phyloP scores from a whole-genome alignment of 768 basidiomycete genomes.

The Suillus bovinus region DNA sequence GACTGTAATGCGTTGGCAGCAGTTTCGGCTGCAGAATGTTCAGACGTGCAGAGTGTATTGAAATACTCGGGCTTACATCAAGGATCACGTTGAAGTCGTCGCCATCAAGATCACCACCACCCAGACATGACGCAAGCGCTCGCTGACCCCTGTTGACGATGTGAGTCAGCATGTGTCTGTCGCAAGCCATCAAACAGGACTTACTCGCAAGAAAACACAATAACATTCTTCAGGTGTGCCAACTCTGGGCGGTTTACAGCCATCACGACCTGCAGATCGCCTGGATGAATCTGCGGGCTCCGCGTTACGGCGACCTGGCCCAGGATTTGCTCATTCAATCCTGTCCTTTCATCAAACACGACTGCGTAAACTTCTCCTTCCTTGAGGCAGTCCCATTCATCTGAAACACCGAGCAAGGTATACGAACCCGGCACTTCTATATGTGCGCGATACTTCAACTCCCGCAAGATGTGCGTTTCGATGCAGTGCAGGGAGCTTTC shows the following conservation, averaged over 20 bases:
- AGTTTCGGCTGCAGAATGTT: slow-evolving; percentile 29
- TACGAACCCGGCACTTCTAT: slow-evolving; percentile 49
- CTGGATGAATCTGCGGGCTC: slow-evolving; percentile 56
- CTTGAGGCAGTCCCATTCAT: slow-evolving; percentile 46
- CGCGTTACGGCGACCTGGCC: slow-evolving; percentile 48
- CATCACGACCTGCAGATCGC: slow-evolving; percentile 42
- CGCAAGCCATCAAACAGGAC: slow-evolving; percentile 11
- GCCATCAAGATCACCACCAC: slow-evolving; percentile 56
- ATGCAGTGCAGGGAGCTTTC: slow-evolving; percentile 37
- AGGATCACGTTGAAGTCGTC: slow-evolving; percentile 52
- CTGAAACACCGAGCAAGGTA: slow-evolving; percentile 54
- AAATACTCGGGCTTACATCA: slow-evolving; percentile 32
- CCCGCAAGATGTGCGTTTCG: slow-evolving; percentile 47
- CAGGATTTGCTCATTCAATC: slow-evolving; percentile 27
- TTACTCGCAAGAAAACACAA: slow-evolving; percentile 53
- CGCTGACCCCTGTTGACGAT: slow-evolving; percentile 38
- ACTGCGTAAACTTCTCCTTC: slow-evolving; percentile 52
- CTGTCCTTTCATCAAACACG: slow-evolving; percentile 32
- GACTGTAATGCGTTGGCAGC: slow-evolving; percentile 20
- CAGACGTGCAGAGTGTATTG: slow-evolving; percentile 10
- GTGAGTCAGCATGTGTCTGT: slow-evolving; percentile 10
- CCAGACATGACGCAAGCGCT: slow-evolving; percentile 46
- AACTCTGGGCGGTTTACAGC: slow-evolving; percentile 44
- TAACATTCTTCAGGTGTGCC: slow-evolving; percentile 42
- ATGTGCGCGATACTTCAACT: slow-evolving; percentile 51